These are phyloP conservation scores for Rusavskia elegans DNA, from an alignment of 495 filamentous ascomycete genomes.

Conservation along the genomic window DNA sequence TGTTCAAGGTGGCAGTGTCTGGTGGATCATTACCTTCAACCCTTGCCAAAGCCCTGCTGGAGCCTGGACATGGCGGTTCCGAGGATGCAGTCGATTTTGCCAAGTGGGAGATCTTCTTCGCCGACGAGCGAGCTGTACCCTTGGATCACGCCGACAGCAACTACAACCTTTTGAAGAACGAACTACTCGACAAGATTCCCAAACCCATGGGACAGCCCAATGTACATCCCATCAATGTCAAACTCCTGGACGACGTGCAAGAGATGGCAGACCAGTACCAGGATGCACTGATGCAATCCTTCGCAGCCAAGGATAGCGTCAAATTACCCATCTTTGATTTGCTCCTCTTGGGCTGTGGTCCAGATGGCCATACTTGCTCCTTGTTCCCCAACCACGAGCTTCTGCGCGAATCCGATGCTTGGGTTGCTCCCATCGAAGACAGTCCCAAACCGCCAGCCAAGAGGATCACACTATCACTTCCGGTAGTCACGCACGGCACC, in stretches of 20 bases:
- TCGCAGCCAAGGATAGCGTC: slow-evolving; percentile 74
- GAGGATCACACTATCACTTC: slow-evolving; percentile 81
- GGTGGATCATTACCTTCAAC: slow-evolving; percentile 84
- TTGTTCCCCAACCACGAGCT: slow-evolving; percentile 83
- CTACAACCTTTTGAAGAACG: slow-evolving; percentile 71
- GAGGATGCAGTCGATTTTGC: slow-evolving; percentile 56
- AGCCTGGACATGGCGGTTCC: slow-evolving; percentile 33
- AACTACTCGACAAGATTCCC: slow-evolving; percentile 79
- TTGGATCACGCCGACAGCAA: slow-evolving; percentile 88
- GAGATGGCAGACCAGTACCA: slow-evolving; percentile 92
- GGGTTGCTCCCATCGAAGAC: slow-evolving; percentile 81
- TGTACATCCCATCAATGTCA: slow-evolving; percentile 62
- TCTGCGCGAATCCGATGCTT: slow-evolving; percentile 75
- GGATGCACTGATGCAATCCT: slow-evolving; percentile 64
- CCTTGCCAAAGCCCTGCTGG: slow-evolving; percentile 66
- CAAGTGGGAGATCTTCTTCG: slow-evolving; percentile 97
- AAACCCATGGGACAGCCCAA: slow-evolving; percentile 42
- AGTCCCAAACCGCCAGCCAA: slow-evolving; percentile 86
- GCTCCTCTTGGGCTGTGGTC: slow-evolving; percentile 79
- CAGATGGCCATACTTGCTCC: slow-evolving; percentile 94
- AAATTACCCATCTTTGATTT: slow-evolving; percentile 90
- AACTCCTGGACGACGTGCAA: slow-evolving; percentile 64
- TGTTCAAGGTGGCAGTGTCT: slow-evolving; percentile 84
- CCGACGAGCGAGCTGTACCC: slow-evolving; percentile 88
- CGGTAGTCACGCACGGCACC: slow-evolving; percentile 69